Base-by-base conservation (phyloP, 1,284 basidiomycete genomes). In the Melampsora occidentalis region DNA sequence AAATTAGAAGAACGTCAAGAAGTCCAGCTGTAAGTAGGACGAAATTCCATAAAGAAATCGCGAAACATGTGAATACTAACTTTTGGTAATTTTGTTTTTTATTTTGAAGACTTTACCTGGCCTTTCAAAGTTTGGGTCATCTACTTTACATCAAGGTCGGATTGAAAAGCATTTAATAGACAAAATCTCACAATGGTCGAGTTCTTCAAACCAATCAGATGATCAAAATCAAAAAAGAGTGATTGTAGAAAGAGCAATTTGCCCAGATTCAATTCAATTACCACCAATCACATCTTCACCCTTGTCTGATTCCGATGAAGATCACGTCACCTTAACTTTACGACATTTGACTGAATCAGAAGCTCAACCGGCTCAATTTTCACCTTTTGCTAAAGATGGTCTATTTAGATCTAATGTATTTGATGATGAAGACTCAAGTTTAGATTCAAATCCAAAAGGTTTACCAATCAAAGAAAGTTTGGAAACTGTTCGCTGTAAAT, bases 401-500 rank as follows among this genome's bases (percentile, higher is more conserved):
- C 20, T 35, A 7, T 64, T 64, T 35, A 28, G 25, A 25, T 64
- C 25, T 33, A 35, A 64, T 64, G 20, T 64, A 18, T 35, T 35
- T 39, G 20, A 25, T 9, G 25, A 31, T 39, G 62, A 64, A 33
- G 61, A 46, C 5, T 57, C 63, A 53, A n/a, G 20, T n/a, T 35
- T n/a, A n/a, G 62, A 35, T 10, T n/a, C 33, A n/a, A 64, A 9
- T 7, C 62, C 28, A 2, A 64, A 28, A 35, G 62, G 18, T 64
- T 64, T 64, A 28, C 62, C 62, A 33, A 35, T n/a, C 10, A 33
- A 64, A 35, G 62, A 64, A 28, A 33, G 22, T 1, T n/a, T 64
- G 9, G 62, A 64, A 33, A 33, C 22, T 28, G 18, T 64, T n/a
- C 22, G 18, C 6, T 64, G 62, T 39, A 22, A 33, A n/a, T 90